These are phyloP conservation scores for Globisporangium middletonii DNA, from an alignment of 352 stramenopile species.

Conservation along the genomic window DNA sequence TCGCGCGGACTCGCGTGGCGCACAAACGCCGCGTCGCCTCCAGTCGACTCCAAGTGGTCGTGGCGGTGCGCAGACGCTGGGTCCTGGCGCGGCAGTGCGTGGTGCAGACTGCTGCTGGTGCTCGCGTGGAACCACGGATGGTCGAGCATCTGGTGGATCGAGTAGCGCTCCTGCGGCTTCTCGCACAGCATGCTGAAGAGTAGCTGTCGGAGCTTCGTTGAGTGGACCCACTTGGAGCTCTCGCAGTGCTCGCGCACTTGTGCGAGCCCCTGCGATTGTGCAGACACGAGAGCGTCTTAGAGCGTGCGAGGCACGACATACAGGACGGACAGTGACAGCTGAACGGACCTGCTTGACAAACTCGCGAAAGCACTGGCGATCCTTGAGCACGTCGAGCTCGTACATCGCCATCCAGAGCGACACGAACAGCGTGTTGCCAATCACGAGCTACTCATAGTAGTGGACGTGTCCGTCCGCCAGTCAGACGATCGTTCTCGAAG, in stretches of 20 bases:
- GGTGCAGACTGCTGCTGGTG: background rate
- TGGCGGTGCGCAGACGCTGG: too few species aligned
- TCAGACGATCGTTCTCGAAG: too few species aligned
- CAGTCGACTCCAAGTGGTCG: background rate
- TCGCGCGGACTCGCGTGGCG: background rate
- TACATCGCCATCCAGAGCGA: conserved; percentile 84
- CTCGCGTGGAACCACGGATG: conserved; percentile 38
- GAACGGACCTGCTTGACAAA: conserved; percentile 20
- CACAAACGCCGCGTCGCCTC: conserved; percentile 3
- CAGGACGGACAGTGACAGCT: background rate
- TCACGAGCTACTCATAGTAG: conserved; percentile 35
- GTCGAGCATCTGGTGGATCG: conserved; percentile 37
- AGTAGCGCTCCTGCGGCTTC: conserved; percentile 28
- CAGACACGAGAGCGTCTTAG: background rate
- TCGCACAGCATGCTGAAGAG: conserved; percentile 40
- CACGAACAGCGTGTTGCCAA: conserved; percentile 77
- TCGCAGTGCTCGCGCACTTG: conserved; percentile 26
- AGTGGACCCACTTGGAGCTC: conserved; percentile 41
- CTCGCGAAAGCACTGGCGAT: conserved; percentile 42
- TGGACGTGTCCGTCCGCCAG: background rate
- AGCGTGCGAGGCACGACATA: background rate
- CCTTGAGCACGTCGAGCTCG: conserved; percentile 65
- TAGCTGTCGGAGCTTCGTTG: conserved; percentile 28
- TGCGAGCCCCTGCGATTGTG: conserved; percentile 18
- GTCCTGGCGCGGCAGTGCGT: background rate